A percentile compares a stretch with the other conserved stretches of the same genome.
Evolutionary conservation across 169 alveolate species (phyloP).

Genomic region (Sarcocystis neurona): DNA sequence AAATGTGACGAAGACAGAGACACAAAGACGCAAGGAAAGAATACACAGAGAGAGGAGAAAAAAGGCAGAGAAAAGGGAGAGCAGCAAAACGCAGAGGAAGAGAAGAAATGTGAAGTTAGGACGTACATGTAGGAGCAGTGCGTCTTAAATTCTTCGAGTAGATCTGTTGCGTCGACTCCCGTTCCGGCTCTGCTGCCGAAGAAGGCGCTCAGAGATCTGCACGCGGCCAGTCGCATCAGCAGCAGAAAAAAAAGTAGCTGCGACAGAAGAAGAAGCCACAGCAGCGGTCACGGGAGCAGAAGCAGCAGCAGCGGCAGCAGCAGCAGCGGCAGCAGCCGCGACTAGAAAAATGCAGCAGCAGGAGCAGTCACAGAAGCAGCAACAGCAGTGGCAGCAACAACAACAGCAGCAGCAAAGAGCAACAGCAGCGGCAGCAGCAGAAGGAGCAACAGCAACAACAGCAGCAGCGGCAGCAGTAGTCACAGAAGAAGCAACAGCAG

Average conservation of each 20-base stretch:
- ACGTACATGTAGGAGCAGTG: constrained; percentile 8
- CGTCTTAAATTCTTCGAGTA: neutral
- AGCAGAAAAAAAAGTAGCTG: no score
- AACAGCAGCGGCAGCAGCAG: neutral
- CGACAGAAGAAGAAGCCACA: neutral
- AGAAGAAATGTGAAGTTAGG: no score
- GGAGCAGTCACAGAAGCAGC: neutral
- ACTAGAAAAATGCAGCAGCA: neutral
- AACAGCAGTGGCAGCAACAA: neutral
- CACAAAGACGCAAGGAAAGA: no score
- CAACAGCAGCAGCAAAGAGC: neutral
- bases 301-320: neutral
- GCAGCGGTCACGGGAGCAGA: neutral
- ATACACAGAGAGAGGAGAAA: no score
- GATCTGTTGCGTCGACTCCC: no score
- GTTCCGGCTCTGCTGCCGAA: neutral
- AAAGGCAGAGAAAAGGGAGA: no score
- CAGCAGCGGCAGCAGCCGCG: neutral
- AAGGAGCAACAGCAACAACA: neutral
- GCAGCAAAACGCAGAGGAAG: no score
- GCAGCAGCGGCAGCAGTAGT: neutral
- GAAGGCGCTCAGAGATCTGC: constrained; percentile 27
- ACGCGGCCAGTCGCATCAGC: neutral
- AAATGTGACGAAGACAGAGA: neutral
- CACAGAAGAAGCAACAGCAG: neutral